Percentiles rank a stretch among this genome's conserved stretches.
phyloP scores from a whole-genome alignment of 345 rosid species.

The Corymbia maculata region DNA sequence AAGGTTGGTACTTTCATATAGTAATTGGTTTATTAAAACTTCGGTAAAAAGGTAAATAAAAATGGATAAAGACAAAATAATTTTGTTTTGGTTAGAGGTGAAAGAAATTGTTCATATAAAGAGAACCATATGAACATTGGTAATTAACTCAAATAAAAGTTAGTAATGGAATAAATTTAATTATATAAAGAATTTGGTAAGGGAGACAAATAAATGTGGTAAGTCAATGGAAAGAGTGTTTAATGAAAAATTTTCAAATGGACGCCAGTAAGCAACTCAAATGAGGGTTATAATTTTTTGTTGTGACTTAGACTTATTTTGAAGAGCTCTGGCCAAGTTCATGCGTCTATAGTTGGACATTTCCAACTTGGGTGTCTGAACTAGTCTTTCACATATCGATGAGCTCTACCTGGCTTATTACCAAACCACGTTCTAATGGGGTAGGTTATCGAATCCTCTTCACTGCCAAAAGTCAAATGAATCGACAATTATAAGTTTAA shows the following conservation, averaged over 20 bases:
- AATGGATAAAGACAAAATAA: not conserved
- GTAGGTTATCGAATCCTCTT: not conserved
- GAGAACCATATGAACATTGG: not conserved
- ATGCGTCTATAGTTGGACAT: not conserved
- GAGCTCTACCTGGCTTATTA: not conserved
- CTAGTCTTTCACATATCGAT: not conserved
- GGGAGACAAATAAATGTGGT: not conserved
- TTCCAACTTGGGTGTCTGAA: not conserved
- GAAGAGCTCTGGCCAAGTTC: not conserved
- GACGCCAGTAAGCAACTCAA: not conserved
- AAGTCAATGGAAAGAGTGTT: not conserved
- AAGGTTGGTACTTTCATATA: not conserved
- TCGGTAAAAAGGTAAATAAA: not conserved
- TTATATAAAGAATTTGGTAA: not conserved
- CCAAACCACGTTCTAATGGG: not conserved
- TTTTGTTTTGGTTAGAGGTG: not conserved
- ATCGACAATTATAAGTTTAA: not conserved
- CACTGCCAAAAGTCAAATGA: not conserved
- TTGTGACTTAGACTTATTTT: not conserved
- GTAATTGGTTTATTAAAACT: not conserved
- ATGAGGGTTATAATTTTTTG: not conserved
- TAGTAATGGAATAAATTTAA: not conserved
- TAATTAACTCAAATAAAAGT: not conserved
- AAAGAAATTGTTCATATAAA: not conserved
- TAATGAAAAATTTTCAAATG: not conserved